A percentile compares a stretch with the other conserved stretches of the same genome.
These are phyloP conservation scores for Ochromonas danica DNA, from an alignment of 108 stramenopile genomes.

Conservation along the genomic window DNA sequence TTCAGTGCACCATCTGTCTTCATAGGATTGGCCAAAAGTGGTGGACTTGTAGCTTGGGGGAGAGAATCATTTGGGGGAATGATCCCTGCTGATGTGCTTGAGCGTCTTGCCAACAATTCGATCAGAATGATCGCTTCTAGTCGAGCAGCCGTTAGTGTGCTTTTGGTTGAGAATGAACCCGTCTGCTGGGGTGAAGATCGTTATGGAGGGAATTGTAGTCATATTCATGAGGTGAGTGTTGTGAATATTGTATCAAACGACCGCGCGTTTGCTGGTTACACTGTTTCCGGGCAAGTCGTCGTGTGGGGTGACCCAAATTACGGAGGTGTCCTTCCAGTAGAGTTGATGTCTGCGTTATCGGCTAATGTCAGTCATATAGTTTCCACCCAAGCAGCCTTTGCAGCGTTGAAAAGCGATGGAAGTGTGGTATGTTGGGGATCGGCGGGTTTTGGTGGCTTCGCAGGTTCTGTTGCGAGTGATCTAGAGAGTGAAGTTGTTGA, in stretches of 20 bases:
- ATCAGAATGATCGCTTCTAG: no score
- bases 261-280: background rate
- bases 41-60: background rate
- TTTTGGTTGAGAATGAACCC: no score
- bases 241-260: no score
- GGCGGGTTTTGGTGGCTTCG: background rate
- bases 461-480: no score
- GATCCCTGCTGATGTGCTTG: no score
- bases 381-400: background rate
- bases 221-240: no score
- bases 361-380: background rate
- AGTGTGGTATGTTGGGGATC: background rate
- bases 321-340: background rate
- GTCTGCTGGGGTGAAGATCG: no score
- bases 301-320: background rate
- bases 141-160: no score
- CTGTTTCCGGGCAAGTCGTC: background rate
- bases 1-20: background rate
- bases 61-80: background rate
- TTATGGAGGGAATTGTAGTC: no score
- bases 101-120: no score
- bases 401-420: background rate
- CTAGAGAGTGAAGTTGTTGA: no score
- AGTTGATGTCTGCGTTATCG: background rate
- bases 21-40: background rate